A percentile compares a stretch with the other conserved stretches of the same genome.
phyloP scores from a whole-genome alignment of 2,329 filamentous ascomycete genomes.

The Alternaria conjuncta region DNA sequence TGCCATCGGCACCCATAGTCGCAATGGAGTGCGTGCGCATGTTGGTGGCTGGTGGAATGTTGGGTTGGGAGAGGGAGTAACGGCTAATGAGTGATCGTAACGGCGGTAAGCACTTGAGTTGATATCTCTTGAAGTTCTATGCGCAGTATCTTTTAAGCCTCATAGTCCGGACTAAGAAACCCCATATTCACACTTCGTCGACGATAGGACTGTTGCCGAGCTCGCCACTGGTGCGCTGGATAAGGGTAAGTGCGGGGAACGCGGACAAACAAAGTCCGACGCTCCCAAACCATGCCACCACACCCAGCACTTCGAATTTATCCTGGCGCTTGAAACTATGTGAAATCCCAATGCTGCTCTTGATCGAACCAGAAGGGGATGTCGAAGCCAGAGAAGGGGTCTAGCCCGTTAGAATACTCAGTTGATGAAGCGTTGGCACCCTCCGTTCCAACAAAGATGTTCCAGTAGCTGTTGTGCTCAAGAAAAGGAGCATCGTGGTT shows the following conservation, averaged over 20 bases:
- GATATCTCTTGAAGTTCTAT: not conserved
- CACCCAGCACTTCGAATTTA: not conserved
- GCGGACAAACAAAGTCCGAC: conserved; percentile 22
- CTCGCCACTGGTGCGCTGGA: conserved; percentile 1
- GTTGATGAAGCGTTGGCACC: not conserved
- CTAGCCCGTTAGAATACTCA: conserved; percentile 18
- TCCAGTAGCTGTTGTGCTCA: conserved; percentile 10
- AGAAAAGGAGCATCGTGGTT: not conserved
- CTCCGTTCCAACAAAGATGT: conserved; percentile 11
- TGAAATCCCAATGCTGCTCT: conserved; percentile 38
- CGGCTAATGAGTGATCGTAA: not conserved
- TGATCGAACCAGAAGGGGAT: conserved; percentile 48
- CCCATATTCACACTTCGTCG: not conserved
- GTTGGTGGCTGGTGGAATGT: conserved; percentile 30
- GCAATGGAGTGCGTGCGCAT: conserved; percentile 38
- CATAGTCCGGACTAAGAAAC: not conserved
- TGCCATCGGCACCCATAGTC: conserved; percentile 71
- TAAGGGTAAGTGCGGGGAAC: conserved; percentile 15
- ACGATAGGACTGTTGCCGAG: not conserved
- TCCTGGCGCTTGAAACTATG: conserved; percentile 12
- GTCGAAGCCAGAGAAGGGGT: conserved; percentile 44
- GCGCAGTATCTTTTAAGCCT: not conserved
- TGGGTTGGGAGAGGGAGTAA: not conserved
- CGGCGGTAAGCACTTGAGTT: not conserved
- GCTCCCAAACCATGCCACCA: conserved; percentile 18